Conservation (phyloP, 306 rosid genomes). For the Sicyos edulis region DNA sequence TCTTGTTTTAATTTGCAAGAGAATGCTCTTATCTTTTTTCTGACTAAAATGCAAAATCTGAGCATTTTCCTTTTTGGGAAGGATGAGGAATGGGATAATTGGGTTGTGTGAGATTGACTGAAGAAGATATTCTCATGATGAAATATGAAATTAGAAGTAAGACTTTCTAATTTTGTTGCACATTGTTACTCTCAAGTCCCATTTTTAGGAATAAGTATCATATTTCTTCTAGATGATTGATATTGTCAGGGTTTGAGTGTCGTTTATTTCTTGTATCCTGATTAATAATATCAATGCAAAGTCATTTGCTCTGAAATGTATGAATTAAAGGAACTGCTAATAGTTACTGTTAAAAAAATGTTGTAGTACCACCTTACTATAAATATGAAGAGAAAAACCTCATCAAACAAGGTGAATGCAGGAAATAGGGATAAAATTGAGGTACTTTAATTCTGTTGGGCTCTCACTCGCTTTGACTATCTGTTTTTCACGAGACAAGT, state of each 20-base stretch:
- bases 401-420: not conserved
- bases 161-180: not conserved
- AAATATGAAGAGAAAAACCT: not conserved
- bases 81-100: not conserved
- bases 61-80: not conserved
- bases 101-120: not conserved
- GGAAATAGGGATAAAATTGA: not conserved
- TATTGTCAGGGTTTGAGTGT: not conserved
- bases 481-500: not conserved
- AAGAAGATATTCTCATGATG: not conserved
- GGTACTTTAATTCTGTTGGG: not conserved
- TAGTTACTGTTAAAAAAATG: not conserved
- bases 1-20: not conserved
- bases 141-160: not conserved
- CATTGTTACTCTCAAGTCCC: not conserved
- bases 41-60: not conserved
- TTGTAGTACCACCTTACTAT: not conserved
- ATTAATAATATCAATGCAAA: not conserved
- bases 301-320: not conserved
- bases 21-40: not conserved
- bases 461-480: not conserved
- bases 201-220: not conserved
- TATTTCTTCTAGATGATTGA: not conserved
- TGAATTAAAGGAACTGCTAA: not conserved
- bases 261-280: not conserved